These are phyloP conservation scores for Lyophyllum decastes DNA, from an alignment of 768 basidiomycete genomes.

Conservation along the genomic window DNA sequence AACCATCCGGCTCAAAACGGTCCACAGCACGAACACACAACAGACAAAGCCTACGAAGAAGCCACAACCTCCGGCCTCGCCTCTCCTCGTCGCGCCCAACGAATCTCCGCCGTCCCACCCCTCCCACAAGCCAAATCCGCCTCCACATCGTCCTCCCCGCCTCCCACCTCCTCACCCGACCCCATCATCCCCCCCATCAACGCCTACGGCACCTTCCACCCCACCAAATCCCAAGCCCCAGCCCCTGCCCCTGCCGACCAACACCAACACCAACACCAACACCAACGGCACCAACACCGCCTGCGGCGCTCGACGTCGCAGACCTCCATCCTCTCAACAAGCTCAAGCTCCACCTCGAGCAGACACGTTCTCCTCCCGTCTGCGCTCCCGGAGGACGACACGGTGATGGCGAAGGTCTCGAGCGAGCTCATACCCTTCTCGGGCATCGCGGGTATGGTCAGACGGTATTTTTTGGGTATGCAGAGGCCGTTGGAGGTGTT, in stretches of 20 bases:
- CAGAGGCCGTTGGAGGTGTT: slow-evolving; percentile 20
- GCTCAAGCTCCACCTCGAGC: slow-evolving; percentile 12
- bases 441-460: slow-evolving; percentile 25
- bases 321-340: slow-evolving; percentile 17
- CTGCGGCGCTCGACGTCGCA: slow-evolving; percentile 14
- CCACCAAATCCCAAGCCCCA: slow-evolving; percentile 15
- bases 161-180: slow-evolving; percentile 18
- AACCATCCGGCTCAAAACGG: background rate
- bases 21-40: slow-evolving; percentile 31
- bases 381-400: slow-evolving; percentile 24
- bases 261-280: no score
- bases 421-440: slow-evolving; percentile 43
- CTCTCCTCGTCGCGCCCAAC: slow-evolving; percentile 28
- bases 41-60: background rate
- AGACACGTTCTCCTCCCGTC: slow-evolving; percentile 45
- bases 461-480: slow-evolving; percentile 14
- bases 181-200: slow-evolving; percentile 48
- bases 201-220: slow-evolving; percentile 50
- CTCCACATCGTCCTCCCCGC: slow-evolving; percentile 9
- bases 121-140: slow-evolving; percentile 13
- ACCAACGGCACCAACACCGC: no score
- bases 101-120: slow-evolving; percentile 26
- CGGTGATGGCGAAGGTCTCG: slow-evolving; percentile 31
- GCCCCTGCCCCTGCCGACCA: no score
- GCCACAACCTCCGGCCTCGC: slow-evolving; percentile 23